A percentile compares a stretch with the other conserved stretches of the same genome.
phyloP scores from a whole-genome alignment of 2,329 filamentous ascomycete species.

The Aspergillus niger region DNA sequence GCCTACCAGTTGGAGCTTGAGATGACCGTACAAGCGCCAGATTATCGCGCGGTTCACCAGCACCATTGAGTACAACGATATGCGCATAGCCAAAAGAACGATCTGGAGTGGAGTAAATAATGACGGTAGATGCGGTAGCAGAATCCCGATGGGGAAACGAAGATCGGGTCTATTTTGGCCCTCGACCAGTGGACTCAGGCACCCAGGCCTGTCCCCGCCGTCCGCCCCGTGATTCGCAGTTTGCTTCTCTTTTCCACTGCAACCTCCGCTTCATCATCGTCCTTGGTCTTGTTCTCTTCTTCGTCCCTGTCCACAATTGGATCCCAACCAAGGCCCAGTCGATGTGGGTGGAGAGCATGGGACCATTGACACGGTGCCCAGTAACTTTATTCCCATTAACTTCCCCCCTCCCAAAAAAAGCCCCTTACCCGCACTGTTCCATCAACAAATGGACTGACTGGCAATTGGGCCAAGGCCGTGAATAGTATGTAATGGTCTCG shows the following conservation, averaged over 20 bases:
- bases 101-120: neutral
- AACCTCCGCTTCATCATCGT: neutral
- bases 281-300: neutral
- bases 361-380: slow-evolving; percentile 4
- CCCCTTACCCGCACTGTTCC: slow-evolving; percentile 1
- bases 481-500: slow-evolving; percentile 8
- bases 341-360: neutral
- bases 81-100: neutral
- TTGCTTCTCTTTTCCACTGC: neutral
- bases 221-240: neutral
- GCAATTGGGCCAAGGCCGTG: slow-evolving; percentile 18
- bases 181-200: neutral
- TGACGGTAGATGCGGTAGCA: neutral
- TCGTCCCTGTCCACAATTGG: neutral
- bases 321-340: neutral
- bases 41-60: neutral
- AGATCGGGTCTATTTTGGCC: neutral
- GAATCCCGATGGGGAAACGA: neutral
- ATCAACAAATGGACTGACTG: slow-evolving; percentile 10
- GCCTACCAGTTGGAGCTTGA: neutral
- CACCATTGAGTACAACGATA: too few relatives aligned
- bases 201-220: slow-evolving; percentile 3
- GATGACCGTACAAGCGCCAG: neutral
- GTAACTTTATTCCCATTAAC: slow-evolving; percentile 5
- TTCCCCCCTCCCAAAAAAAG: neutral